These are phyloP conservation scores for Rhodocollybia butyracea DNA, from an alignment of 768 basidiomycete genomes.

Conservation along the genomic window DNA sequence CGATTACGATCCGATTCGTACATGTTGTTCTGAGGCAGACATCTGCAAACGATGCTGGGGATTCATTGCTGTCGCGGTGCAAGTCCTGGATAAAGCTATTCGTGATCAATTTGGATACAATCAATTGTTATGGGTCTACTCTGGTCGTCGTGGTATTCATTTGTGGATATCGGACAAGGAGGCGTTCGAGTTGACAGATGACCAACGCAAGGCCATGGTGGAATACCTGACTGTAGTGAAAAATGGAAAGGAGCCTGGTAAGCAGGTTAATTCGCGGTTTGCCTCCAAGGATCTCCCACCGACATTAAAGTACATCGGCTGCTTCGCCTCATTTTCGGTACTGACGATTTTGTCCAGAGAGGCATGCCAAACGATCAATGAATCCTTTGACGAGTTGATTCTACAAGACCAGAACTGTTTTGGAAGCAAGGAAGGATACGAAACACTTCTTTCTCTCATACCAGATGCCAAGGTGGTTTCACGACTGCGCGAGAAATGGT, in stretches of 20 bases:
- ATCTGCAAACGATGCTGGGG: slow-evolving; percentile 95
- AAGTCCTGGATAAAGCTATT: slow-evolving; percentile 75
- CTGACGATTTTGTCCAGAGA: slow-evolving; percentile 24
- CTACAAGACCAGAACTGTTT: slow-evolving; percentile 87
- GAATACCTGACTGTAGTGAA: slow-evolving; percentile 82
- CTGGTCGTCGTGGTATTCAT: slow-evolving; percentile 97
- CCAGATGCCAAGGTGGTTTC: slow-evolving; percentile 56
- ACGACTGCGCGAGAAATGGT: slow-evolving; percentile 58
- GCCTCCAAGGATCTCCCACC: slow-evolving; percentile 59
- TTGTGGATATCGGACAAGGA: slow-evolving; percentile 92
- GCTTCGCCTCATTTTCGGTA: not conserved
- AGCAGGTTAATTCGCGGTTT: slow-evolving; percentile 74
- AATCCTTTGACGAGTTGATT: slow-evolving; percentile 62
- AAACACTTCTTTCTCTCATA: slow-evolving; percentile 69
- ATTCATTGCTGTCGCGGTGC: slow-evolving; percentile 91
- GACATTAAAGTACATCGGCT: slow-evolving; percentile 55
- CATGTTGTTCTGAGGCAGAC: slow-evolving; percentile 87
- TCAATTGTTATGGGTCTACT: slow-evolving; percentile 96
- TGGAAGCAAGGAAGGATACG: slow-evolving; percentile 62
- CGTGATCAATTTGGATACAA: slow-evolving; percentile 89
- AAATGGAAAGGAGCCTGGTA: slow-evolving; percentile 75
- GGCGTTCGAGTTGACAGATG: slow-evolving; percentile 89
- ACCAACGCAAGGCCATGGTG: slow-evolving; percentile 85
- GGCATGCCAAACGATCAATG: slow-evolving; percentile 46
- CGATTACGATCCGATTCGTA: slow-evolving; percentile 93